Conservation (phyloP, 345 rosid species). For the Litchi chinensis region DNA sequence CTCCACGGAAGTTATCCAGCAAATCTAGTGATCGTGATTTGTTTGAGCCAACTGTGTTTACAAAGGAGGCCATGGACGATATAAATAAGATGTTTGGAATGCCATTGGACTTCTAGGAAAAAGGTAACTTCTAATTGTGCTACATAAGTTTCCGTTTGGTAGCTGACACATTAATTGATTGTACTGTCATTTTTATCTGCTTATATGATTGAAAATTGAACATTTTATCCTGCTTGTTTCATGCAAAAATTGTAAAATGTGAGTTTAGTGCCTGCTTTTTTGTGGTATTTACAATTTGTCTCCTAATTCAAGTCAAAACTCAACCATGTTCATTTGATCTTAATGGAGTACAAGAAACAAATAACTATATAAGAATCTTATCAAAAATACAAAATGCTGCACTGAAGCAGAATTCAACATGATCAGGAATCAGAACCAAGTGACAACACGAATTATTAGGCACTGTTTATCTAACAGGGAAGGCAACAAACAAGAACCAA, state of each 20-base stretch:
- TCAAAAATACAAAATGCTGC: constrained; percentile 3
- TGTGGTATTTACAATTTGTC: background rate
- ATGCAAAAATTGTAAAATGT: constrained; percentile 5
- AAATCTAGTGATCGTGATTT: constrained; percentile 49
- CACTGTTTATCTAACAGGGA: background rate
- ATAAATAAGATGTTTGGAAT: constrained; percentile 80
- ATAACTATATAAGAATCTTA: background rate
- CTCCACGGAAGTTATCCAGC: constrained; percentile 34
- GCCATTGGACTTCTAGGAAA: constrained; percentile 70
- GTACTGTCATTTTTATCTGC: background rate
- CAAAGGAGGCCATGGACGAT: constrained; percentile 88
- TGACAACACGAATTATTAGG: background rate
- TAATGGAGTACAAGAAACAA: background rate
- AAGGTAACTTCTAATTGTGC: constrained; percentile 7
- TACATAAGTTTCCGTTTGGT: background rate
- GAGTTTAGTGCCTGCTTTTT: background rate
- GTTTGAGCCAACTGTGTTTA: constrained; percentile 77
- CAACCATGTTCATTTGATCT: background rate
- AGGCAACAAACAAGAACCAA: constrained; percentile 15
- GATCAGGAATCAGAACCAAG: constrained; percentile 17
- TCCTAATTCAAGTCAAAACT: constrained; percentile 3
- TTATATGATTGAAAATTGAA: background rate
- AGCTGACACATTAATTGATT: constrained; percentile 1
- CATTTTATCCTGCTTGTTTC: background rate
- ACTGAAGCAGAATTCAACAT: constrained; percentile 5